Conservation (phyloP, 2,329 filamentous ascomycete genomes). For the Monosporascus ibericus region DNA sequence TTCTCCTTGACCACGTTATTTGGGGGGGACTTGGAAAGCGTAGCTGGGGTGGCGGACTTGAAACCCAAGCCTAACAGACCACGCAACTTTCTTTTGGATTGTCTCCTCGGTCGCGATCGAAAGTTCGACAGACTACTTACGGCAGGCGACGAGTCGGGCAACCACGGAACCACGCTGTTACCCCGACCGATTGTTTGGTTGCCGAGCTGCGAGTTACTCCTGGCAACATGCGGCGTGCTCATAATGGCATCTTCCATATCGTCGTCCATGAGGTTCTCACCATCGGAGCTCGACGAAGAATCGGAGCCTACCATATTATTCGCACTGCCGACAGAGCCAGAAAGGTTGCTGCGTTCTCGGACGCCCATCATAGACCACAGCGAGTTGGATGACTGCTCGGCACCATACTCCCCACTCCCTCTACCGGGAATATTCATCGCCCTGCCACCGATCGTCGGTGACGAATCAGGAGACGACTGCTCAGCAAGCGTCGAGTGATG, state of each 20-base stretch:
- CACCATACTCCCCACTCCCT: constrained; percentile 41
- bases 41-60: constrained; percentile 32
- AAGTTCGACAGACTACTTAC: constrained; percentile 77
- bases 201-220: constrained; percentile 43
- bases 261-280: constrained; percentile 65
- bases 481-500: constrained; percentile 94
- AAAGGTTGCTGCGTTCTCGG: constrained; percentile 65
- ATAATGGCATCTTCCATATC: constrained; percentile 76
- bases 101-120: constrained; percentile 64
- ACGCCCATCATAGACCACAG: constrained; percentile 67
- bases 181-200: constrained; percentile 38
- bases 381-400: constrained; percentile 62
- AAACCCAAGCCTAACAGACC: constrained; percentile 46
- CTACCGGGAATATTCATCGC: constrained; percentile 57
- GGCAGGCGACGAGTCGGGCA: constrained; percentile 61
- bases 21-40: constrained; percentile 69
- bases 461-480: constrained; percentile 81
- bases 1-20: constrained; percentile 30
- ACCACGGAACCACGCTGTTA: constrained; percentile 48
- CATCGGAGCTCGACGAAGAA: constrained; percentile 66
- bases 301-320: constrained; percentile 72
- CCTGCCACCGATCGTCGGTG: constrained; percentile 69
- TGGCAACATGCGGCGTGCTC: constrained; percentile 73
- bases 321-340: constrained; percentile 75
- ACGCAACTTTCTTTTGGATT: constrained; percentile 49